A percentile compares a stretch with the other conserved stretches of the same genome.
Conservation (phyloP, 2,329 filamentous ascomycete genomes). For the Capronia epimyces region DNA sequence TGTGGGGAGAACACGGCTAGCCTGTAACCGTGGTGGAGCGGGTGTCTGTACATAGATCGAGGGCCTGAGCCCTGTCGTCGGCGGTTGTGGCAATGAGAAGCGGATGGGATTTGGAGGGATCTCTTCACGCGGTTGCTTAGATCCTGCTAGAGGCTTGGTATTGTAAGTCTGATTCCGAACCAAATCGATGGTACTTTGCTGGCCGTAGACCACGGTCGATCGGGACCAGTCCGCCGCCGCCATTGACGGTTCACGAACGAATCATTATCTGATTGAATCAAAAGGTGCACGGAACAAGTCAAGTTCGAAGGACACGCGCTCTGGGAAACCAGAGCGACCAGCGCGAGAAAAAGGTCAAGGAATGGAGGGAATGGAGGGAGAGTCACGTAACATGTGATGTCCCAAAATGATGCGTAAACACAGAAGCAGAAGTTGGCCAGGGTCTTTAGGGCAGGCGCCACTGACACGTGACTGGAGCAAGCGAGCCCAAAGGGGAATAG, state of each 20-base stretch:
- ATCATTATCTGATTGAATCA: neutral
- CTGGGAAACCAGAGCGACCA: neutral
- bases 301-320: too few species aligned
- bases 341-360: neutral
- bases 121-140: slow-evolving; percentile 42
- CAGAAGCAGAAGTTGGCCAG: neutral
- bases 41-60: neutral
- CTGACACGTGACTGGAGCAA: neutral
- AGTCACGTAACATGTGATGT: neutral
- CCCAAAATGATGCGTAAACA: neutral
- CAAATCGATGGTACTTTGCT: slow-evolving; percentile 45
- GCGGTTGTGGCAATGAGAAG: neutral
- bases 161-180: slow-evolving; percentile 39
- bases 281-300: neutral
- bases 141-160: slow-evolving; percentile 43
- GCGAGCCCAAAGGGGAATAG: slow-evolving; percentile 6
- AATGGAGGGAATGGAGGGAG: neutral
- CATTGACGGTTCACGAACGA: slow-evolving; percentile 1
- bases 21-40: slow-evolving; percentile 8
- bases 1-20: slow-evolving; percentile 10
- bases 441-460: neutral
- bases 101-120: neutral
- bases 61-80: neutral
- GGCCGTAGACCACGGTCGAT: slow-evolving; percentile 46
- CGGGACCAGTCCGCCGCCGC: slow-evolving; percentile 11